phyloP scores from a whole-genome alignment of 805 yeast genomes.

The Candida sakaeoensis region DNA sequence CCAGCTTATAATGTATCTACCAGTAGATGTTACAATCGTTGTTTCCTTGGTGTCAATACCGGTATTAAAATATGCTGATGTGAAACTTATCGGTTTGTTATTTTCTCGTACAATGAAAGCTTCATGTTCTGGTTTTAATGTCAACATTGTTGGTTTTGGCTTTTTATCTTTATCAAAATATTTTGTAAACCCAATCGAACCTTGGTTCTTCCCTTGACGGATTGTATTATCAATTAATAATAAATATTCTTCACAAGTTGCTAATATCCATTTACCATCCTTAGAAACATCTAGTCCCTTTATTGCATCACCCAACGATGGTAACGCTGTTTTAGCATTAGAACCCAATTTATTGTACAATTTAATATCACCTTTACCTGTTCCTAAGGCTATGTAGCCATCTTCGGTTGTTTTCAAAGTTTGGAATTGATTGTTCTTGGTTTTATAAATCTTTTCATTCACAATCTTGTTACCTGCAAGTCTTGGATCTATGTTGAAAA shows the following conservation, averaged over 20 bases:
- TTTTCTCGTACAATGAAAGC: conserved; percentile 55
- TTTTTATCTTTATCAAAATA: conserved; percentile 61
- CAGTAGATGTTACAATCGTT: conserved; percentile 71
- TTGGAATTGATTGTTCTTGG: conserved; percentile 50
- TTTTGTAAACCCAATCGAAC: conserved; percentile 59
- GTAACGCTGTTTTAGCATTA: conserved; percentile 73
- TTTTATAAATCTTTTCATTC: conserved; percentile 46
- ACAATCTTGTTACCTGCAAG: conserved; percentile 55
- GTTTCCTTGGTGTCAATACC: conserved; percentile 64
- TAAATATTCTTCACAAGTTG: conserved; percentile 72
- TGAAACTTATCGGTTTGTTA: conserved; percentile 50
- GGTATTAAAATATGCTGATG: conserved; percentile 74
- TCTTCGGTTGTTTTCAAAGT: conserved; percentile 66
- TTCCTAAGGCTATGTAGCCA: conserved; percentile 76
- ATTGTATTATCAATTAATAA: conserved; percentile 66
- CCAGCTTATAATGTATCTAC: conserved; percentile 84
- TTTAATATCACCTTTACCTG: conserved; percentile 70
- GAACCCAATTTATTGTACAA: conserved; percentile 70
- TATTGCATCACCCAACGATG: conserved; percentile 78
- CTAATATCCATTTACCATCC: conserved; percentile 79
- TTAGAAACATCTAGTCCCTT: conserved; percentile 66
- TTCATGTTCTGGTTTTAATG: conserved; percentile 67
- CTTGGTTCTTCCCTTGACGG: conserved; percentile 55
- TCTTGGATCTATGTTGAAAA: conserved; percentile 83
- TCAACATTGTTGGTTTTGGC: conserved; percentile 67